Evolutionary conservation across 2,329 filamentous ascomycete species (phyloP), one percentile per base, ranked within the genome.

Genomic region (Alternaria atra): DNA sequence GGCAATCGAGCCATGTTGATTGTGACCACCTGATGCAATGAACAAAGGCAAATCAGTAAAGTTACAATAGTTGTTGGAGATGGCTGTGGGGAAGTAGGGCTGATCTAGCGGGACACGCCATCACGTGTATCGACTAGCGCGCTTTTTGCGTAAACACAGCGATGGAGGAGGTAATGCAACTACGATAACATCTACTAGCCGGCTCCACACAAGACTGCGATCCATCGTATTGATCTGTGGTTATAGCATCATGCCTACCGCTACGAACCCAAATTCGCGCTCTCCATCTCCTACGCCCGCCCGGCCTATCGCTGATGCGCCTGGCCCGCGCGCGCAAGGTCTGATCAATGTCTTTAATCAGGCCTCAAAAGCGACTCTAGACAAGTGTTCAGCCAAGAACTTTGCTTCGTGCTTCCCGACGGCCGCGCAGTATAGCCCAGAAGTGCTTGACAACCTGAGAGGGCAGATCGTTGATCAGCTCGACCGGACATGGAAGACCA

Each of bases 371-470:
- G 85, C 87, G 62, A 86, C 87, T 1, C 74, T 89, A n/a, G 84
- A 85, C 63, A 86, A 86, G 52, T 88, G 86, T 74, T 86, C 83
- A 9, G 85, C 88, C 72, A 79, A 81, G 50, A 89, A 89, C 68
- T 90, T 90, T 73, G 82, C 86, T 0, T 80, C 85, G 25, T 90
- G 88, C 69, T 90, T 90, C 65, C 87, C 88, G 0, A 90, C 88
- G 0, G 84, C 87, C 2, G 85, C 87, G 17, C 79, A 81, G 68
- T 81, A 88, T 68, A 85, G 85, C 10, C 84, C 86, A 1, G 84
- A 83, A 27, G 83, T 83, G 42, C 71, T 90, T 58, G 84, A 87
- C 68, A 80, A 81, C 4, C 79, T 90, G 23, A 86, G 87, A 78
- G 80, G 83, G 55, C 85, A 89, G 65, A 82, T 90, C 65, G 85